These are phyloP conservation scores for Megacollybia platyphylla DNA, from an alignment of 1,284 basidiomycete genomes.

Conservation along the genomic window DNA sequence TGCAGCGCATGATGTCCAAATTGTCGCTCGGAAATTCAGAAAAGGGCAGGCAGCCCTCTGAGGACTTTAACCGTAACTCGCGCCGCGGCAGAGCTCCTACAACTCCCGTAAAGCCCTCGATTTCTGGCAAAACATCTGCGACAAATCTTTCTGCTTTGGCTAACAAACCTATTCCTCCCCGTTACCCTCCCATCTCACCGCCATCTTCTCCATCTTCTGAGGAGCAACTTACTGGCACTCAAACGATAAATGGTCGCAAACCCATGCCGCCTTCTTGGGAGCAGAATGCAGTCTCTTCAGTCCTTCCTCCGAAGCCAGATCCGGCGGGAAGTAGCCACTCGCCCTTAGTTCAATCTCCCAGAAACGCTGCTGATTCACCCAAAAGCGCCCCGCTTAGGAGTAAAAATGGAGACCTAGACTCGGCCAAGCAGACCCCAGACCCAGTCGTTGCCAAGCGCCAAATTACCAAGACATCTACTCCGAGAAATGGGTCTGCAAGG, in stretches of 20 bases:
- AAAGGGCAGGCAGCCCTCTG: slow-evolving; percentile 21
- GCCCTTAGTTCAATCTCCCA: not conserved
- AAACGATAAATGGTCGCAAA: not conserved
- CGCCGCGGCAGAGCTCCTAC: slow-evolving; percentile 10
- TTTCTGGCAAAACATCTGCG: slow-evolving; percentile 16
- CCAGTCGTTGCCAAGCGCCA: not conserved
- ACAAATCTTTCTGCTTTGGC: slow-evolving; percentile 34
- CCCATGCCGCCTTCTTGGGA: slow-evolving; percentile 8
- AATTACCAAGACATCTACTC: slow-evolving; percentile 1
- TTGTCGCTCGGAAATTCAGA: slow-evolving; percentile 43
- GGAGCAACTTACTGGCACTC: slow-evolving; percentile 3
- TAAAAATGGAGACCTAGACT: not conserved
- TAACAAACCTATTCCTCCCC: slow-evolving; percentile 44
- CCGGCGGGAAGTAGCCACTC: not conserved
- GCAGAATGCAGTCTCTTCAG: slow-evolving; percentile 9
- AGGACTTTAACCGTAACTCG: slow-evolving; percentile 9
- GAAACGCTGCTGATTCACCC: too few relatives aligned
- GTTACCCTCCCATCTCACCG: slow-evolving; percentile 27
- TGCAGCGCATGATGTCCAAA: slow-evolving; percentile 71
- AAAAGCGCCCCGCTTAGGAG: too few relatives aligned
- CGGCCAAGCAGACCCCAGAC: not conserved
- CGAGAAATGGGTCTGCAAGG: slow-evolving; percentile 7
- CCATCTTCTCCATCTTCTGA: slow-evolving; percentile 24
- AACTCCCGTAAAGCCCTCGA: slow-evolving; percentile 9
- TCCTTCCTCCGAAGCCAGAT: slow-evolving; percentile 3